A percentile compares a stretch with the other conserved stretches of the same genome.
These are phyloP conservation scores for Falciphora oryzae DNA, from an alignment of 2,329 filamentous ascomycete species.

Conservation along the genomic window DNA sequence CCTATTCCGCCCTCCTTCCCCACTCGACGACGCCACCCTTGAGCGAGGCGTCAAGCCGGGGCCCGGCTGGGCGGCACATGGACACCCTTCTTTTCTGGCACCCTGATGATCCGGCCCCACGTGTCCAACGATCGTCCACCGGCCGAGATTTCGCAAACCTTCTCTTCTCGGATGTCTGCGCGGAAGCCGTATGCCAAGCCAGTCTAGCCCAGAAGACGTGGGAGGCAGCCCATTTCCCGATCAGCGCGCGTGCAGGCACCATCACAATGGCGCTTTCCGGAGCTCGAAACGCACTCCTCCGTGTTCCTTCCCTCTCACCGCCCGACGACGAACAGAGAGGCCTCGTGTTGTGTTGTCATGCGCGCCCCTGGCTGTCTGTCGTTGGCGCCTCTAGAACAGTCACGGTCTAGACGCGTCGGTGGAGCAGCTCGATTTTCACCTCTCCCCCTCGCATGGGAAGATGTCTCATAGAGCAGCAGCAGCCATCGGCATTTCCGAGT, in stretches of 20 bases:
- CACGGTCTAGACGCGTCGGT: not conserved
- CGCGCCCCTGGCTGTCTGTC: too few relatives aligned
- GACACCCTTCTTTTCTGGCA: too few relatives aligned
- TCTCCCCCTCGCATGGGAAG: not conserved
- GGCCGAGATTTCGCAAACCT: not conserved
- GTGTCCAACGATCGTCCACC: not conserved
- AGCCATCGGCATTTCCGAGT: not conserved
- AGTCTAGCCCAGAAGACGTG: not conserved
- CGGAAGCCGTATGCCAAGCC: not conserved
- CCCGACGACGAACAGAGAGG: too few relatives aligned
- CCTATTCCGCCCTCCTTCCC: too few relatives aligned
- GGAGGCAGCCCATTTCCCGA: too few relatives aligned
- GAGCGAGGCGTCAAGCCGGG: not conserved
- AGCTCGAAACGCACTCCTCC: too few relatives aligned
- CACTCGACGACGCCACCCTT: not conserved
- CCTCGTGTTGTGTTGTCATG: too few relatives aligned
- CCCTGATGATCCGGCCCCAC: not conserved
- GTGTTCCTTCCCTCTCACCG: too few relatives aligned
- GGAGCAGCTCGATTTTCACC: too few relatives aligned
- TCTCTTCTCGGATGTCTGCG: not conserved
- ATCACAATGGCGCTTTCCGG: too few relatives aligned
- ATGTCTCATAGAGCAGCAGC: not conserved
- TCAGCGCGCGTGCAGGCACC: too few relatives aligned
- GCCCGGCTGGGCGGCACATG: too few relatives aligned
- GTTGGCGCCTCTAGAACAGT: not conserved